A percentile compares a stretch with the other conserved stretches of the same genome.
phyloP scores from a whole-genome alignment of 2,329 filamentous ascomycete species.

The Camillea tinctor region DNA sequence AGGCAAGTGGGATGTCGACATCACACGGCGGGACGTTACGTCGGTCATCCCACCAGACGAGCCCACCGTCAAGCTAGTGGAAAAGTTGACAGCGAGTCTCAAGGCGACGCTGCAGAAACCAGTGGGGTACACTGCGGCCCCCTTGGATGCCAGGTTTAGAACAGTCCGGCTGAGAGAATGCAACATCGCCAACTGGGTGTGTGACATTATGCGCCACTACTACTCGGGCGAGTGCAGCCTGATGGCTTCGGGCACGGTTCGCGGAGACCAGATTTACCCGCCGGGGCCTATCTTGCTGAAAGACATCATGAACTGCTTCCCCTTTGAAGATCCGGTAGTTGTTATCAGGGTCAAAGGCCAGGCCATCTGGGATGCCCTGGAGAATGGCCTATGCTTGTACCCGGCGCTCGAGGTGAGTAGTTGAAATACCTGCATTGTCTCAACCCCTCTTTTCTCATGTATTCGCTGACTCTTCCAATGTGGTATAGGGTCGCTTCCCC shows the following conservation, averaged over 20 bases:
- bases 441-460: background rate
- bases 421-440: background rate
- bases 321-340: conserved; percentile 87
- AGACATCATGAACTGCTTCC: conserved; percentile 86
- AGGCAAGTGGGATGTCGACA: conserved; percentile 73
- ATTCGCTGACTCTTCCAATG: background rate
- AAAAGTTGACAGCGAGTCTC: conserved; percentile 69
- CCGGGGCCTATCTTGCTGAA: conserved; percentile 75
- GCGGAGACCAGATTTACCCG: conserved; percentile 85
- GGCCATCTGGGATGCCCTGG: conserved; percentile 74
- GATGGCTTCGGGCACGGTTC: conserved; percentile 82
- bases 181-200: conserved; percentile 88
- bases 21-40: conserved; percentile 71
- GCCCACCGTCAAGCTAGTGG: conserved; percentile 60
- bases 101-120: conserved; percentile 78
- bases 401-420: conserved; percentile 65
- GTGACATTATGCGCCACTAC: conserved; percentile 84
- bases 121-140: conserved; percentile 77
- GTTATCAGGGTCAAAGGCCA: conserved; percentile 70
- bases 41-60: conserved; percentile 65
- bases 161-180: conserved; percentile 76
- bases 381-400: conserved; percentile 78
- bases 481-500: conserved; percentile 65
- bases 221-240: conserved; percentile 78
- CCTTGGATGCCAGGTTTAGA: conserved; percentile 82